Evolutionary conservation across 176 grass and related monocot species (phyloP).

Genomic region (Musa itinerans): DNA sequence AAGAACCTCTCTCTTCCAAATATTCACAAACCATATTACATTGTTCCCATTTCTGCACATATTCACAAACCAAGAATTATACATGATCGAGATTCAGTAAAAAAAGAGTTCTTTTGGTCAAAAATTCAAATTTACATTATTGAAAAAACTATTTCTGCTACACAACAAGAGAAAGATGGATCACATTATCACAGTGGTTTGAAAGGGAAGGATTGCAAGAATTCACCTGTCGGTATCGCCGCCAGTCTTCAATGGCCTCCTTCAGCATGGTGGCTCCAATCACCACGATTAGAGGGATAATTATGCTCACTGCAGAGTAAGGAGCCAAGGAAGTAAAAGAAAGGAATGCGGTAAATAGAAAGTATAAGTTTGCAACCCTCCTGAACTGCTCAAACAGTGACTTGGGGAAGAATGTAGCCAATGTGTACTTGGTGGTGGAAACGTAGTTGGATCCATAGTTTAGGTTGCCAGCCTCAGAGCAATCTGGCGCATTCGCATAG

Average conservation of each 20-base stretch:
- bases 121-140: background rate
- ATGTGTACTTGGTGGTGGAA: constrained; percentile 71
- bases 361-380: constrained; percentile 97
- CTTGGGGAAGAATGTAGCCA: constrained; percentile 80
- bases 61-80: background rate
- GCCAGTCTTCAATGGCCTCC: constrained; percentile 91
- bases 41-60: background rate
- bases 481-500: constrained; percentile 52
- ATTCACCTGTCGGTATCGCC: constrained; percentile 77
- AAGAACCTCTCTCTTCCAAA: background rate
- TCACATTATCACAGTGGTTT: background rate
- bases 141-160: no score
- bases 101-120: background rate
- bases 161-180: background rate
- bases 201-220: constrained; percentile 7
- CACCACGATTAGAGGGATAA: constrained; percentile 51
- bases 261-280: constrained; percentile 87
- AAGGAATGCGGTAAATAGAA: constrained; percentile 69
- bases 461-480: constrained; percentile 24
- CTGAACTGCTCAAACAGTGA: constrained; percentile 98
- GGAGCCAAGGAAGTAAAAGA: constrained; percentile 62
- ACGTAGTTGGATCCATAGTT: constrained; percentile 48
- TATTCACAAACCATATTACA: background rate
- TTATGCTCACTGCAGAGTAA: constrained; percentile 57
- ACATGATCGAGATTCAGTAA: background rate